phyloP scores from a whole-genome alignment of 1,139 yeast genomes.

The Saccharomyces hybrid region DNA sequence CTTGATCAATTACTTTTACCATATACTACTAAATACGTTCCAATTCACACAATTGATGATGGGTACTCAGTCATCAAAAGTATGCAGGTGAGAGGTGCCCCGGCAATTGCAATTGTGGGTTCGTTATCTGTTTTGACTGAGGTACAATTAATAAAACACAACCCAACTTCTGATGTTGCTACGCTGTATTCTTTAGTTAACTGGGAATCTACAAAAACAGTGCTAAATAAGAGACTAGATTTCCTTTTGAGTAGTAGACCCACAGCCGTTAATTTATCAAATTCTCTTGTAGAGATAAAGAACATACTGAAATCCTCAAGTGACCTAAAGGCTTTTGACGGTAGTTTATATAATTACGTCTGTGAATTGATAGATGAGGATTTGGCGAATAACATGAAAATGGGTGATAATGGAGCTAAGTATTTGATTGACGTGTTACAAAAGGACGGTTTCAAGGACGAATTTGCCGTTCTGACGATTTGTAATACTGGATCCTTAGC shows the following conservation, averaged over 20 bases:
- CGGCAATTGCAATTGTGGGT: slow-evolving; percentile 96
- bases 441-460: slow-evolving; percentile 48
- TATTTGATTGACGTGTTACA: slow-evolving; percentile 48
- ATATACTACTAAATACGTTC: slow-evolving; percentile 61
- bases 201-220: slow-evolving; percentile 28
- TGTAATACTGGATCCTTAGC: slow-evolving; percentile 89
- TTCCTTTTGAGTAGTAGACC: slow-evolving; percentile 76
- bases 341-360: slow-evolving; percentile 44
- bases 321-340: slow-evolving; percentile 33
- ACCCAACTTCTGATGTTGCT: slow-evolving; percentile 22
- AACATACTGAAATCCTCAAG: slow-evolving; percentile 31
- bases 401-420: slow-evolving; percentile 77
- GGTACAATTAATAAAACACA: slow-evolving; percentile 32
- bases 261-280: slow-evolving; percentile 87
- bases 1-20: slow-evolving; percentile 82
- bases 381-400: slow-evolving; percentile 60
- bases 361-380: slow-evolving; percentile 65
- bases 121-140: slow-evolving; percentile 79
- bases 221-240: slow-evolving; percentile 46
- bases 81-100: slow-evolving; percentile 98
- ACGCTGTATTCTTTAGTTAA: slow-evolving; percentile 33
- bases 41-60: slow-evolving; percentile 53
- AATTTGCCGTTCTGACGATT: slow-evolving; percentile 77
- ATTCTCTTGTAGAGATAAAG: slow-evolving; percentile 61
- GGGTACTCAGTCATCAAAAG: slow-evolving; percentile 74